Evolutionary conservation across 768 basidiomycete genomes (phyloP).

Genomic region (Porphyrellus cyaneotinctus): DNA sequence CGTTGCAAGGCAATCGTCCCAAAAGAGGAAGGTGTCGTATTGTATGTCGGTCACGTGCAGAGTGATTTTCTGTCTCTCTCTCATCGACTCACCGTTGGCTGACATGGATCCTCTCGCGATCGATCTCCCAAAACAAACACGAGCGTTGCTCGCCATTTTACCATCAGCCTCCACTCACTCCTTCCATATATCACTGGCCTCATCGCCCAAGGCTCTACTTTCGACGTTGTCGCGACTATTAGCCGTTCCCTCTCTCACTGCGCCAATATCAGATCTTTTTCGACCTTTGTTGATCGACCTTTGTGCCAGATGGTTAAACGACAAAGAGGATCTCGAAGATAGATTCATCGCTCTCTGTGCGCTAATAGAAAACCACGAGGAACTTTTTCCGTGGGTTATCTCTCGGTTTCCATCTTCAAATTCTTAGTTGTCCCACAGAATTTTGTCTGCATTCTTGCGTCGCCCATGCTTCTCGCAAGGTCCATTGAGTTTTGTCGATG

Average conservation of each 20-base stretch:
- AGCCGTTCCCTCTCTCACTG: constrained; percentile 57
- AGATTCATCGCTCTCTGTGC: constrained; percentile 57
- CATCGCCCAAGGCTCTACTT: constrained; percentile 44
- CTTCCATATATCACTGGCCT: constrained; percentile 35
- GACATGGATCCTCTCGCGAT: constrained; percentile 51
- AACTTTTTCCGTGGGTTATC: constrained; percentile 62
- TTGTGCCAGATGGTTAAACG: constrained; percentile 77
- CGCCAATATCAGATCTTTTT: constrained; percentile 59
- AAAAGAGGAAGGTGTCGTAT: constrained; percentile 10
- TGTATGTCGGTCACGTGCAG: constrained; percentile 23
- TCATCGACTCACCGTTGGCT: too few species aligned
- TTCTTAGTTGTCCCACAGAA: constrained; percentile 33
- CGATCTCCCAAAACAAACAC: constrained; percentile 53
- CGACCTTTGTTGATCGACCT: constrained; percentile 77
- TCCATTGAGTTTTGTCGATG: constrained; percentile 47
- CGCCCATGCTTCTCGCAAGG: constrained; percentile 44
- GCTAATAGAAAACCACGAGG: constrained; percentile 64
- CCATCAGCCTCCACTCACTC: constrained; percentile 41
- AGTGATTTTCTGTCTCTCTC: too few species aligned
- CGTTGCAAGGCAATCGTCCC: background rate
- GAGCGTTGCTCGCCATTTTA: constrained; percentile 41
- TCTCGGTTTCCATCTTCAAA: constrained; percentile 1
- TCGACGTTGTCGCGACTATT: constrained; percentile 57
- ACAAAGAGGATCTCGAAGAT: constrained; percentile 43
- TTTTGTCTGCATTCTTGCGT: constrained; percentile 50